Conservation (phyloP, 768 basidiomycete genomes). For the Clathrus columnatus region DNA sequence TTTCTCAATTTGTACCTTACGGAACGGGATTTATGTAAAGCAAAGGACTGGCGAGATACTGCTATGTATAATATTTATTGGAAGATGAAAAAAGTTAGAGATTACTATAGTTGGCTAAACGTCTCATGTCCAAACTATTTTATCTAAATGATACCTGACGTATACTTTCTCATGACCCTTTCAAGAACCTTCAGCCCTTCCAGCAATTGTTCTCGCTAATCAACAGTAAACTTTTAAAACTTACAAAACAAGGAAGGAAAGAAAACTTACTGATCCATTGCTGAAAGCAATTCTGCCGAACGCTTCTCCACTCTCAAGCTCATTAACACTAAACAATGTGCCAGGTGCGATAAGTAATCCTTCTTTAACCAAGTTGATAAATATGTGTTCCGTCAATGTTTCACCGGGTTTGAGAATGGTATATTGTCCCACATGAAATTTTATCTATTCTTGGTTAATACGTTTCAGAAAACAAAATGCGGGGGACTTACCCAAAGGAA, state of each 20-base stretch:
- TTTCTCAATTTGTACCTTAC: no score
- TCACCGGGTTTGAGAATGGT: conserved; percentile 33
- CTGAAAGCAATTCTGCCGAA: conserved; percentile 29
- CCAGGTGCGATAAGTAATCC: conserved; percentile 62
- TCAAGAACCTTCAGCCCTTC: no score
- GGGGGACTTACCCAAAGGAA: conserved; percentile 59
- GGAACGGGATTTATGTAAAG: no score
- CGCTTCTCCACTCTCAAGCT: conserved; percentile 21
- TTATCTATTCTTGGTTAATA: conserved; percentile 27
- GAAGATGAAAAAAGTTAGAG: no score
- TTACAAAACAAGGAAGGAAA: not conserved
- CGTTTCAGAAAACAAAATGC: not conserved
- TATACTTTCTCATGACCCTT: no score
- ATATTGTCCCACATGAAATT: conserved; percentile 52
- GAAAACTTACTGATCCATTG: conserved; percentile 19
- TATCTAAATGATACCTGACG: no score
- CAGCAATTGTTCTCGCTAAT: not conserved
- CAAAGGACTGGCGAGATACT: no score
- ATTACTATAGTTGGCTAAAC: no score
- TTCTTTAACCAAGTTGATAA: conserved; percentile 47
- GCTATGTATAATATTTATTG: no score
- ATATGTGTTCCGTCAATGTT: conserved; percentile 50
- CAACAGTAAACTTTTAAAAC: not conserved
- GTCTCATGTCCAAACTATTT: no score
- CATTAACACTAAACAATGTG: conserved; percentile 28